phyloP scores from a whole-genome alignment of 768 basidiomycete species.

The Pulveroboletus sp. region DNA sequence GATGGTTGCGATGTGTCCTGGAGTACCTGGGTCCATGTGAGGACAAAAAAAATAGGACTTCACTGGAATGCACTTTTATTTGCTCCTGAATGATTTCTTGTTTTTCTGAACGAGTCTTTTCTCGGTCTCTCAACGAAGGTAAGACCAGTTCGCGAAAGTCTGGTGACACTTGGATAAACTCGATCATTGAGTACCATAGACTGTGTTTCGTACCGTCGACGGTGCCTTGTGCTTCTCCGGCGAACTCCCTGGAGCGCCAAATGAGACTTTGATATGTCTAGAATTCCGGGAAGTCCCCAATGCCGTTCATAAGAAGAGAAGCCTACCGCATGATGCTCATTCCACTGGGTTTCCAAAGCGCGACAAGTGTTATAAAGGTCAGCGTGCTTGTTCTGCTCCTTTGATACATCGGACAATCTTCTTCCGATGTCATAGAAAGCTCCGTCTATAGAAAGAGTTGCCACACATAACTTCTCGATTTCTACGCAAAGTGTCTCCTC shows the following conservation, averaged over 20 bases:
- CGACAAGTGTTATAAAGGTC: conserved; percentile 11
- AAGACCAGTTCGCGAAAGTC: conserved; percentile 18
- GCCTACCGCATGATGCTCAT: conserved; percentile 10
- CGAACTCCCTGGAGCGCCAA: conserved; percentile 19
- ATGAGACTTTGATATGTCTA: conserved; percentile 15
- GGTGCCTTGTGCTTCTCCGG: conserved; percentile 13
- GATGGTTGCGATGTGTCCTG: conserved; percentile 17
- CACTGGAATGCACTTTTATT: not conserved
- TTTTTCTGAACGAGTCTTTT: conserved; percentile 6
- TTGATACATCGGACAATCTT: conserved; percentile 5
- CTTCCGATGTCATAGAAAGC: conserved; percentile 13
- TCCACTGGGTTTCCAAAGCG: conserved; percentile 13
- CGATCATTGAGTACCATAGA: not conserved
- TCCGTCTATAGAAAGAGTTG: conserved; percentile 15
- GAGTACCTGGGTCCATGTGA: conserved; percentile 2
- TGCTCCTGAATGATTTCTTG: conserved; percentile 15
- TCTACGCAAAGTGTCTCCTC: conserved; percentile 14
- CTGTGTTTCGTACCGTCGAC: conserved; percentile 11
- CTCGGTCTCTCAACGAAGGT: conserved; percentile 10
- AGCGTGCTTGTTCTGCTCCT: conserved; percentile 4
- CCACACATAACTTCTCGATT: conserved; percentile 14
- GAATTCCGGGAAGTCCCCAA: not conserved
- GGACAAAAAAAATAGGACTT: not conserved
- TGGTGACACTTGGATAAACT: not conserved
- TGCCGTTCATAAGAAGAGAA: too few species aligned